These are phyloP conservation scores for Lanzia echinophila DNA, from an alignment of 2,329 filamentous ascomycete genomes.

Conservation along the genomic window DNA sequence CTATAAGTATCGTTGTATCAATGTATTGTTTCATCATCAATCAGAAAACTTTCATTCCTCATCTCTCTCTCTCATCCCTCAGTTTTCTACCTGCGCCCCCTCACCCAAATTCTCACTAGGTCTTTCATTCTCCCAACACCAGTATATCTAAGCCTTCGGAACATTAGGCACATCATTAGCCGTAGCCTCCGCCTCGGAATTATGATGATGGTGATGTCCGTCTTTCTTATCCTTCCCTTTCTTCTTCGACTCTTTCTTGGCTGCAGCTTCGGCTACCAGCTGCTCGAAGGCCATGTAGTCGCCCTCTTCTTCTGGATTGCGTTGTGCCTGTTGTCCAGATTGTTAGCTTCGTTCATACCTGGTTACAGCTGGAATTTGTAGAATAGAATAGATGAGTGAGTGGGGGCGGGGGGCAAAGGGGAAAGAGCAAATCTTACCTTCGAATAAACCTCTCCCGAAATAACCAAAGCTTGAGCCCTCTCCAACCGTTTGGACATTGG, in stretches of 20 bases:
- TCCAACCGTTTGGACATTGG: slow-evolving; percentile 80
- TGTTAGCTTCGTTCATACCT: no score
- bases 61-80: no score
- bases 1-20: no score
- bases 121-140: background rate
- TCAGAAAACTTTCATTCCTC: no score
- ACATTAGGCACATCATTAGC: slow-evolving; percentile 37
- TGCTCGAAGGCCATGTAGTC: slow-evolving; percentile 99
- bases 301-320: slow-evolving; percentile 91
- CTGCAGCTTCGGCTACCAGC: slow-evolving; percentile 90
- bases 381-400: background rate
- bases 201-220: slow-evolving; percentile 32
- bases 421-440: slow-evolving; percentile 53
- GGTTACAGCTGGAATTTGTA: no score
- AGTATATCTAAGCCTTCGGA: slow-evolving; percentile 22
- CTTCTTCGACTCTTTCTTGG: slow-evolving; percentile 82
- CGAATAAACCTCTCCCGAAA: slow-evolving; percentile 82
- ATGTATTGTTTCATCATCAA: no score
- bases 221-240: slow-evolving; percentile 51
- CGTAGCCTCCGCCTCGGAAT: slow-evolving; percentile 22
- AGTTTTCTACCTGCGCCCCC: no score
- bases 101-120: no score
- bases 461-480: slow-evolving; percentile 79
- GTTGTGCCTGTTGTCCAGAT: slow-evolving; percentile 56
- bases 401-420: no score